Conservation (phyloP, 495 filamentous ascomycete species). For the Rostrohypoxylon terebratum region DNA sequence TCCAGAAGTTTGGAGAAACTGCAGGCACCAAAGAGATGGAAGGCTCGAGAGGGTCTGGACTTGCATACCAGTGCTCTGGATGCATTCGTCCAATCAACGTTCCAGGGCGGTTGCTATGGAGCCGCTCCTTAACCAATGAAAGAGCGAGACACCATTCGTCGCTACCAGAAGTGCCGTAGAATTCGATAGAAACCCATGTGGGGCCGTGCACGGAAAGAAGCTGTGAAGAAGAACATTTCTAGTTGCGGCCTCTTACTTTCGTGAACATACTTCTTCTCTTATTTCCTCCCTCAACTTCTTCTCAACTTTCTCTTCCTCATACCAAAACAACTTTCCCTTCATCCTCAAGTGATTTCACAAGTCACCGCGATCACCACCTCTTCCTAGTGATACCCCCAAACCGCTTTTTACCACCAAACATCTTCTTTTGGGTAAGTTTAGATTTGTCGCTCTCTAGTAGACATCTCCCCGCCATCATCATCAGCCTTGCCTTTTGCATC, state of each 20-base stretch:
- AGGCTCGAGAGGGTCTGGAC: slow-evolving; percentile 32
- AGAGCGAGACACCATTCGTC: slow-evolving; percentile 15
- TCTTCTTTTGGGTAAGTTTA: slow-evolving; percentile 44
- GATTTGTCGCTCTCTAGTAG: neutral
- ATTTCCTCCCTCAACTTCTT: slow-evolving; percentile 41
- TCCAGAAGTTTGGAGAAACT: slow-evolving; percentile 44
- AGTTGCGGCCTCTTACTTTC: slow-evolving; percentile 34
- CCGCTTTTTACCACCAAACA: slow-evolving; percentile 9
- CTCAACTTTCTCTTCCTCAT: slow-evolving; percentile 28
- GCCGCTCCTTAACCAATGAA: slow-evolving; percentile 40
- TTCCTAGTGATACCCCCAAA: slow-evolving; percentile 43
- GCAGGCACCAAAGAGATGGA: slow-evolving; percentile 35
- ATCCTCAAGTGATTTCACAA: slow-evolving; percentile 16
- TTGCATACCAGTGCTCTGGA: slow-evolving; percentile 23
- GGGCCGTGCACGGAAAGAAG: slow-evolving; percentile 50
- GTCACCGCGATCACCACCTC: slow-evolving; percentile 18
- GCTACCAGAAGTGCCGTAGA: slow-evolving; percentile 48
- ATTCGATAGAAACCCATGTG: slow-evolving; percentile 53
- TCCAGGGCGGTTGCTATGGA: slow-evolving; percentile 43
- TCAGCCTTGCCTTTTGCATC: slow-evolving; percentile 43
- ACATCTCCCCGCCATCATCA: slow-evolving; percentile 17
- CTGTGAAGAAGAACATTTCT: slow-evolving; percentile 46
- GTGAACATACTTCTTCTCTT: slow-evolving; percentile 37
- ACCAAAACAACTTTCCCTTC: slow-evolving; percentile 16
- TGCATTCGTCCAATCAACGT: slow-evolving; percentile 44